Base-by-base conservation (phyloP, 345 rosid genomes). In the Citrus medica region DNA sequence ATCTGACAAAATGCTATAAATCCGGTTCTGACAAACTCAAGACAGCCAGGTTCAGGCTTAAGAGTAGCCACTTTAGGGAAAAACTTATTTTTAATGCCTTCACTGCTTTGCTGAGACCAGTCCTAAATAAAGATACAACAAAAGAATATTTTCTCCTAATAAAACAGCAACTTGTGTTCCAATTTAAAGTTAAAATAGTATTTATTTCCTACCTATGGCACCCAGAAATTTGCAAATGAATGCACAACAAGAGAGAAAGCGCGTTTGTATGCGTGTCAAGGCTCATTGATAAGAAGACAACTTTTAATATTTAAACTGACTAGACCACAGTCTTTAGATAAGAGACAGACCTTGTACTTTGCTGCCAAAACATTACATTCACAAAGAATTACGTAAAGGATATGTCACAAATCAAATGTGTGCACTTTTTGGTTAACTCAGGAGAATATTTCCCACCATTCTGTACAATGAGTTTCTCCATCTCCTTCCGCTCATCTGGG, bases 361-460 rank as follows among this genome's bases (percentile, higher is more conserved):
- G 92, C 87, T 83, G 99, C 97, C 85, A 90, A 87, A 73, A 96
- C 97, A 88, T 90, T 91, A n/a, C n/a, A 67, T 56, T 59, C 56
- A 42, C 51, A 78, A 66, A 62, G 81, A 83, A 78, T 75, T 55
- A 77, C 28, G 59, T 48, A 79, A 87, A 89, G 97, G 98, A 94
- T 96, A 96, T 96, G 81, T 96, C 92, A 71, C 94, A 87, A 79
- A 94, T 90, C 88, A 96, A 87, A 88, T 96, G 98, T 73, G 99
- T 94, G 86, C 98, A 94, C 27, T 78, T 86, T 89, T 81, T 92
- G 78, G 92, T 92, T 78, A 96, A 85, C 80, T 92, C 98, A 60
- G 88, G 89, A 77, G 95, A 92, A 85, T 94, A 94, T 71, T 82
- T 90, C 76, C 99, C 99, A 82, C 94, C 99, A 88, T 91, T 84